A percentile compares a stretch with the other conserved stretches of the same genome.
phyloP scores from a whole-genome alignment of 495 filamentous ascomycete species.

The Talaromyces ruber region DNA sequence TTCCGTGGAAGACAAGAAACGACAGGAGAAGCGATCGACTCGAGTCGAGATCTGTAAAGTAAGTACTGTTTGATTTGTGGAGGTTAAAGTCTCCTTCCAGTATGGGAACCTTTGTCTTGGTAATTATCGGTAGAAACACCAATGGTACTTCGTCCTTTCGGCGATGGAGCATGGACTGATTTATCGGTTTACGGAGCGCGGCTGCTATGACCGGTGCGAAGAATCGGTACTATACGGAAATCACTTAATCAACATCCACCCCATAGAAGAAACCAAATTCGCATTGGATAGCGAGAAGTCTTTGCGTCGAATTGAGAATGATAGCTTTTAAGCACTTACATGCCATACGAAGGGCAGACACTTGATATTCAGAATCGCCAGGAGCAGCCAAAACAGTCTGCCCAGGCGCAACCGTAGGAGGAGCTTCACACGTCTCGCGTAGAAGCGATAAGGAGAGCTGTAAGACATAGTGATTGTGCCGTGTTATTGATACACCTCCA shows the following conservation, averaged over 20 bases:
- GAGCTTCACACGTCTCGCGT: neutral
- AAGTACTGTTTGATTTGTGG: conserved; percentile 54
- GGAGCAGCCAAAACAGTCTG: conserved; percentile 41
- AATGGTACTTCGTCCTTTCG: conserved; percentile 20
- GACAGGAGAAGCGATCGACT: conserved; percentile 43
- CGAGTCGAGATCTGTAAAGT: conserved; percentile 55
- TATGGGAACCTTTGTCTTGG: neutral
- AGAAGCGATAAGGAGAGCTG: neutral
- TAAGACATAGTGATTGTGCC: neutral
- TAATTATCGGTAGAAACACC: conserved; percentile 5
- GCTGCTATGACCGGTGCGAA: conserved; percentile 42
- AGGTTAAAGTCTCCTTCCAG: conserved; percentile 45
- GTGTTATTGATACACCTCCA: neutral
- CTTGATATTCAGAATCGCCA: conserved; percentile 53
- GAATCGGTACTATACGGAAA: conserved; percentile 2
- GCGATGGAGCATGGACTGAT: conserved; percentile 21
- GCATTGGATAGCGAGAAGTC: too few relatives aligned
- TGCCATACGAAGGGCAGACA: conserved; percentile 56
- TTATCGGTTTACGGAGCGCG: conserved; percentile 28
- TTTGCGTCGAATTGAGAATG: neutral
- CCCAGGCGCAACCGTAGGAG: conserved; percentile 23
- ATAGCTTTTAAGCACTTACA: conserved; percentile 33
- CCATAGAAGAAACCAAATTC: too few relatives aligned
- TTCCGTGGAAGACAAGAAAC: conserved; percentile 37
- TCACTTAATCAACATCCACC: neutral